Evolutionary conservation across 1,139 yeast genomes (phyloP), one percentile per base, ranked within the genome.

Genomic region (Kurtzmaniella quercitrusa): DNA sequence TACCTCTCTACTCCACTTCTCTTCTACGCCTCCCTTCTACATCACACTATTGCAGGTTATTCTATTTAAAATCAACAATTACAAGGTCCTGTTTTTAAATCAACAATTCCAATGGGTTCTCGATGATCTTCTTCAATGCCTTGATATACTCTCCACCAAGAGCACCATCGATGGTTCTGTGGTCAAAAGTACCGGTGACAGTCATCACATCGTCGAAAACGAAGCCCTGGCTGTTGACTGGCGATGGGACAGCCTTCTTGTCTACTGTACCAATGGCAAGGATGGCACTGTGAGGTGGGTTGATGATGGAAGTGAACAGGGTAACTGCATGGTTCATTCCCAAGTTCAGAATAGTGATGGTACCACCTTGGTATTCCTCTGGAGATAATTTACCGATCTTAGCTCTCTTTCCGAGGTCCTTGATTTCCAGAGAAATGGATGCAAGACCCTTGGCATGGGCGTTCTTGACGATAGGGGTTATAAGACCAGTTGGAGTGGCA

Each of bases 281-380:
- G 59, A 93, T 93, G 45, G 96, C 84, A 43, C 93, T 78, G 71
- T 93, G 98, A 47, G 99, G 99, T 50, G 97, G 98, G 81, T 93
- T 93, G 65, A 93, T 85, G 70, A 93, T 93, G 34, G 98, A 93
- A 38, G 98, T 91, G 80, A 93, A 93, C 64, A 84, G 65, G 54
- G 83, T 77, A 42, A 93, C 97, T 46, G 98, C 98, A 49, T 75
- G 80, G 81, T 93, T 93, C 98, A 93, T 93, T 63, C 98, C 99
- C 77, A 94, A 77, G 85, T 93, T 93, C 53, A 98, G 91, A 61
- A 93, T 91, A 68, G 97, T 89, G 66, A 93, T 88, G 56, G 98
- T 91, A 63, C 99, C 99, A 59, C 99, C 99, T 77, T 89, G 96
- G 82, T 85, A 94, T 73, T 93, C 98, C 67, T 89, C 95, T 51